Conservation (phyloP, 345 rosid genomes). For the Bruguiera gymnorhiza region DNA sequence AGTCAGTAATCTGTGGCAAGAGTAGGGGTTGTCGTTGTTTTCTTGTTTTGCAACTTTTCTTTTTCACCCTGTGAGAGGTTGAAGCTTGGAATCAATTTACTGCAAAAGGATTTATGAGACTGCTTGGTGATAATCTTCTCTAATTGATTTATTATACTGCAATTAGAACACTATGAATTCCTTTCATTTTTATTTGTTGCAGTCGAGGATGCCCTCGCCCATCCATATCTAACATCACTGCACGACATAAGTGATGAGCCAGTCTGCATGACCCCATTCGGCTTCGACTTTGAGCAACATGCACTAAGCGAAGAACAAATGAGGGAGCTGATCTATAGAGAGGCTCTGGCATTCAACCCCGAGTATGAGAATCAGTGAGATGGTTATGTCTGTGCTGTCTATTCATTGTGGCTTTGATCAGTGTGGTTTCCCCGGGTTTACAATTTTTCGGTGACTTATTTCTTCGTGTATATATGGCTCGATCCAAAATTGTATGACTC, state of each 20-base stretch:
- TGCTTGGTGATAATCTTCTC: no score
- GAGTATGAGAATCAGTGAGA: slow-evolving; percentile 45
- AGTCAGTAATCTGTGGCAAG: no score
- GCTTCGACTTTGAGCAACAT: slow-evolving; percentile 69
- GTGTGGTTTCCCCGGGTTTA: slow-evolving; percentile 14
- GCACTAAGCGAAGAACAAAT: slow-evolving; percentile 67
- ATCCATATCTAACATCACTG: slow-evolving; percentile 63
- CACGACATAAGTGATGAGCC: slow-evolving; percentile 79
- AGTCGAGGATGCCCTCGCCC: slow-evolving; percentile 86
- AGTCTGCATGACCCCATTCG: slow-evolving; percentile 62
- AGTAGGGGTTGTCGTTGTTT: no score
- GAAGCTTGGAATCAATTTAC: no score
- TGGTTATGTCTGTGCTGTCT: not conserved
- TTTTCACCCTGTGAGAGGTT: no score
- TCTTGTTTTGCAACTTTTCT: no score
- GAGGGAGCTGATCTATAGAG: slow-evolving; percentile 76
- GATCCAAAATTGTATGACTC: slow-evolving; percentile 37
- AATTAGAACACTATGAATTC: not conserved
- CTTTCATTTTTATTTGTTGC: not conserved
- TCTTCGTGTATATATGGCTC: slow-evolving; percentile 35
- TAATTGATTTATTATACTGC: not conserved
- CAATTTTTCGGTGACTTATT: slow-evolving; percentile 22
- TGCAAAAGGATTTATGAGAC: no score
- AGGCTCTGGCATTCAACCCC: slow-evolving; percentile 83
- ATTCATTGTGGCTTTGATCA: slow-evolving; percentile 8